phyloP scores from a whole-genome alignment of 148 eudicot species.

The Rhododendron williamsianum region DNA sequence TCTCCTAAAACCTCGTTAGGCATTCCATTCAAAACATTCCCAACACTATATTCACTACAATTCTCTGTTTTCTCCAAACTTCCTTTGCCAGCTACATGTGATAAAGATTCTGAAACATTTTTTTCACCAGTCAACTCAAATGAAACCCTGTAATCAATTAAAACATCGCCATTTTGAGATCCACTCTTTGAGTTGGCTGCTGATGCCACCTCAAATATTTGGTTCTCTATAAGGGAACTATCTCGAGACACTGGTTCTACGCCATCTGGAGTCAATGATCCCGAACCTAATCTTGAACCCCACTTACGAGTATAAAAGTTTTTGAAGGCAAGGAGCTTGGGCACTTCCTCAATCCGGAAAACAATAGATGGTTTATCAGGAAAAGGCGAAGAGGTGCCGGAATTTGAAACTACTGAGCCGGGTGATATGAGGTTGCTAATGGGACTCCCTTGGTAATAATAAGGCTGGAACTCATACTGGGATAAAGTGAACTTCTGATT shows the following conservation, averaged over 20 bases:
- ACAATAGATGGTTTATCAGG: constrained; percentile 47
- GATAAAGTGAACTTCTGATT: constrained; percentile 53
- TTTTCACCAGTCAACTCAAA: constrained; percentile 55
- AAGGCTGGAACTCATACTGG: constrained; percentile 59
- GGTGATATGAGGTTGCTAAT: constrained; percentile 70
- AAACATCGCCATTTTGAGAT: constrained; percentile 34
- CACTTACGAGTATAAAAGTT: constrained; percentile 52
- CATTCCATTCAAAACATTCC: constrained; percentile 25
- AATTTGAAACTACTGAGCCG: constrained; percentile 74
- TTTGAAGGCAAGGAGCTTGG: constrained; percentile 66
- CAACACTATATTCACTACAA: constrained; percentile 21
- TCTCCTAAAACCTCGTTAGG: constrained; percentile 20
- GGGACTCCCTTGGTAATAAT: constrained; percentile 57
- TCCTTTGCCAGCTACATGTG: constrained; percentile 16
- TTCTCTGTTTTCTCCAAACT: constrained; percentile 11
- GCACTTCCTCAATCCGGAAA: constrained; percentile 56
- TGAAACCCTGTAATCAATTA: constrained; percentile 68
- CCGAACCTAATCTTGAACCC: constrained; percentile 87
- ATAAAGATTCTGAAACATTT: constrained; percentile 12
- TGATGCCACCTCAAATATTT: constrained; percentile 54
- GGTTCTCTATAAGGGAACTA: constrained; percentile 28
- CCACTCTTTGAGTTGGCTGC: constrained; percentile 55
- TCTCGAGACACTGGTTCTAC: constrained; percentile 47
- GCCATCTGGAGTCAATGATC: constrained; percentile 69
- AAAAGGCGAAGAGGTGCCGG: constrained; percentile 88